Conservation (phyloP, 2,329 filamentous ascomycete genomes). For the Pseudogymnoascus sp. region DNA sequence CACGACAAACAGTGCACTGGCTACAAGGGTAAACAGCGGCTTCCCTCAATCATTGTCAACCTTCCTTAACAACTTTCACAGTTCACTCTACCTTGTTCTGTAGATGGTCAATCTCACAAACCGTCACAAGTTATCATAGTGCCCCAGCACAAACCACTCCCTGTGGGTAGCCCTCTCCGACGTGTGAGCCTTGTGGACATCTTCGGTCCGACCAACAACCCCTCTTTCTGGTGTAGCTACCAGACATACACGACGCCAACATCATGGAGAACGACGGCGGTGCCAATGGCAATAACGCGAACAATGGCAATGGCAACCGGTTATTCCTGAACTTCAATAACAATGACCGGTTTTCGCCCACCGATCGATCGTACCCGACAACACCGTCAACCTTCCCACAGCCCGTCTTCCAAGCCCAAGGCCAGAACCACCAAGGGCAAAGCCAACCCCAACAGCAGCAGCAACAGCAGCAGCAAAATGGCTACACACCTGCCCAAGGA, state of each 20-base stretch:
- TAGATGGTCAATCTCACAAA: neutral
- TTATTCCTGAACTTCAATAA: conserved; percentile 60
- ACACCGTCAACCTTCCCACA: conserved; percentile 96
- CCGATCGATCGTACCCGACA: conserved; percentile 64
- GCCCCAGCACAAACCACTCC: neutral
- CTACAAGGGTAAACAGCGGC: conserved; percentile 1
- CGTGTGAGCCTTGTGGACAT: neutral
- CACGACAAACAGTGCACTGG: conserved; percentile 1
- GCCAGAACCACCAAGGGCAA: conserved; percentile 31
- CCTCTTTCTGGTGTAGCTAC: conserved; percentile 1
- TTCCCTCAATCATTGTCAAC: conserved; percentile 1
- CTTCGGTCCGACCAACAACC: conserved; percentile 1
- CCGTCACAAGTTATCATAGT: neutral
- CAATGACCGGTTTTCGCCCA: conserved; percentile 52
- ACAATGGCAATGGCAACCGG: conserved; percentile 38
- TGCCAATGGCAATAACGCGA: conserved; percentile 19
- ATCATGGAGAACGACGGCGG: conserved; percentile 4
- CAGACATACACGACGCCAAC: neutral
- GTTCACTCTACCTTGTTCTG: neutral
- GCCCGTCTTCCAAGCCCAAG: conserved; percentile 52
- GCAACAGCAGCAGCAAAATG: conserved; percentile 32
- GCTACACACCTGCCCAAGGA: conserved; percentile 37
- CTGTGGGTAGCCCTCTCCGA: conserved; percentile 3
- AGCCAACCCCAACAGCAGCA: conserved; percentile 27
- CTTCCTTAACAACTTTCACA: neutral